A percentile compares a stretch with the other conserved stretches of the same genome.
Conservation (phyloP, 1,284 basidiomycete species). For the Fomitopsis betulina region DNA sequence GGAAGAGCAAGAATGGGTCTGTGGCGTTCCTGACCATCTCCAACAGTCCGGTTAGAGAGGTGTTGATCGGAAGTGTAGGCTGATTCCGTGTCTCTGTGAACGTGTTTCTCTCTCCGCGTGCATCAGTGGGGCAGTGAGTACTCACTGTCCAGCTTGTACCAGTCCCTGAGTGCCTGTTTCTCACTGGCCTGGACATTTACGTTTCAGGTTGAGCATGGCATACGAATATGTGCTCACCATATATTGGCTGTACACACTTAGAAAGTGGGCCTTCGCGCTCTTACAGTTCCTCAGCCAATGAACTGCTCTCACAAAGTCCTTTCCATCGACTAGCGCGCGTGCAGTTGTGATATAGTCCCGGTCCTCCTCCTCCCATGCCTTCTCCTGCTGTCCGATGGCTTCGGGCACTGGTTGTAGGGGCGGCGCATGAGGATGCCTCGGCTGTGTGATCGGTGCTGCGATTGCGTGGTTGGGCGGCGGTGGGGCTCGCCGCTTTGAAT, state of each 20-base stretch:
- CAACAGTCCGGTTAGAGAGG: conserved; percentile 56
- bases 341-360: conserved; percentile 69
- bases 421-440: conserved; percentile 23
- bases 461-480: conserved; percentile 31
- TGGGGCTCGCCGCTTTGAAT: conserved; percentile 41
- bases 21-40: conserved; percentile 48
- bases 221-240: conserved; percentile 55
- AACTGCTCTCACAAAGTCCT: conserved; percentile 77
- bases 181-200: conserved; percentile 48
- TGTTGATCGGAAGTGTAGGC: conserved; percentile 67
- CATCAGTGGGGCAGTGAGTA: conserved; percentile 8
- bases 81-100: conserved; percentile 66
- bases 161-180: conserved; percentile 61
- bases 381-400: conserved; percentile 31
- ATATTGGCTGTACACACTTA: conserved; percentile 80
- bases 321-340: conserved; percentile 71
- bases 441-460: conserved; percentile 8
- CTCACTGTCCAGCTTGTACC: conserved; percentile 72
- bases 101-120: neutral
- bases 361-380: conserved; percentile 55
- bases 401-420: conserved; percentile 15
- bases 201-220: conserved; percentile 7
- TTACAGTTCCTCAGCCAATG: conserved; percentile 59
- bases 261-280: conserved; percentile 72
- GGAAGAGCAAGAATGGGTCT: conserved; percentile 85